These are phyloP conservation scores for Heterobasidion irregulare DNA, from an alignment of 1,284 basidiomycete species.

Conservation along the genomic window DNA sequence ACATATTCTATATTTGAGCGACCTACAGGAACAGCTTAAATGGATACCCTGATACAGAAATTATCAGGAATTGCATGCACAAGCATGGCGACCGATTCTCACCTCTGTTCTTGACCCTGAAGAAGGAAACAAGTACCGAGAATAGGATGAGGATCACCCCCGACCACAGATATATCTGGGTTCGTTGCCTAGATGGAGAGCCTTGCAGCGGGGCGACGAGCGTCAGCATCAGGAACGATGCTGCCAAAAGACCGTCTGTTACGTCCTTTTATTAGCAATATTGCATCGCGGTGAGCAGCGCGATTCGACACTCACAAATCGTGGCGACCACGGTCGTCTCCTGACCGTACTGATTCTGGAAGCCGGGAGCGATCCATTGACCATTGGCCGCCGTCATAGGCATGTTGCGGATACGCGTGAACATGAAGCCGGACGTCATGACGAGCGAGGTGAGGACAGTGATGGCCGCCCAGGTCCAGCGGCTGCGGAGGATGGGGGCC, in stretches of 20 bases:
- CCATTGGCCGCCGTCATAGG: constrained; percentile 66
- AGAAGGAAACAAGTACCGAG: constrained; percentile 83
- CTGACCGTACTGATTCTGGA: constrained; percentile 86
- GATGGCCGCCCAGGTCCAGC: constrained; percentile 73
- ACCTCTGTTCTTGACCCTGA: constrained; percentile 90
- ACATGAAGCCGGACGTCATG: constrained; percentile 95
- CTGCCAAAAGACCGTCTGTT: constrained; percentile 77
- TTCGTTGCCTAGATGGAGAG: constrained; percentile 70
- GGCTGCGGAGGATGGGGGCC: constrained; percentile 61
- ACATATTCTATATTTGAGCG: background rate
- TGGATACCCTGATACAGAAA: constrained; percentile 51
- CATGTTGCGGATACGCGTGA: constrained; percentile 83
- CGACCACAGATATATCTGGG: constrained; percentile 88
- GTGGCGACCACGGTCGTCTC: constrained; percentile 86
- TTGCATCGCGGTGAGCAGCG: background rate
- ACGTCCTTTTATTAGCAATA: background rate
- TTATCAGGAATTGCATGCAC: constrained; percentile 3
- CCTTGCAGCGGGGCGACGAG: constrained; percentile 75
- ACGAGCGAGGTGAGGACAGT: constrained; percentile 64
- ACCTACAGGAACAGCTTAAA: constrained; percentile 59
- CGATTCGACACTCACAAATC: constrained; percentile 60
- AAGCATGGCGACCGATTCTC: constrained; percentile 15
- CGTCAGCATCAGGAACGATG: constrained; percentile 79
- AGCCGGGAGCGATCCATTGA: constrained; percentile 83
- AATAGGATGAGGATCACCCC: constrained; percentile 80